Base-by-base conservation (phyloP, 2,329 filamentous ascomycete species). In the Mycocentrospora acerina region DNA sequence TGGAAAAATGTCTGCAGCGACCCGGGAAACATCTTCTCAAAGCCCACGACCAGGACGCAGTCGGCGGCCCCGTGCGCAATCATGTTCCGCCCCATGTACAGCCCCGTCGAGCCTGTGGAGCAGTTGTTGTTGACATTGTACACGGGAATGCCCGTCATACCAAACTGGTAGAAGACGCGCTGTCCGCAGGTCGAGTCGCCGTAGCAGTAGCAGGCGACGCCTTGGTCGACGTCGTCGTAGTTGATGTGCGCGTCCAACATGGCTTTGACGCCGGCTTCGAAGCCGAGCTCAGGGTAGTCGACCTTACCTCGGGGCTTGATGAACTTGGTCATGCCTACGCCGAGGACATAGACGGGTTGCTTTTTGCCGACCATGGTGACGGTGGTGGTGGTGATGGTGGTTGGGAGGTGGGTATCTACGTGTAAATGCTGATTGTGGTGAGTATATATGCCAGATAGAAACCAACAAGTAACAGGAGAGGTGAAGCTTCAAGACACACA, bases 61-160 rank as follows among this genome's bases (percentile, higher is more conserved):
- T 95, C 88, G 1, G 89, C 87, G 11, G 81, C 87, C 24, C 90
- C 90, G 55, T 87, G 79, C 6, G 82, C 77, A 56, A 96, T 83
- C 66, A 94, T 78, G 36, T 84, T 88, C 24, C 90, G 78, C 2
- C 80, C 93, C 79, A 97, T 85, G 63, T 84, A 83, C 41, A 97
- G 74, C 7, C 91, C 93, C 0, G 91, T 95, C 4, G 85, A 90
- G n/a, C 91, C 93, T 0, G 91, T 97, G 4, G 88, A 88, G 77
- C 91, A 97, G 76, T 96, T 96, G 78, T 97, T 97, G 80, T 96
- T 97, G 63, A 95, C 89, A 63, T 97, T 97, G 77, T 94, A 90
- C 66, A 97, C 89, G 60, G 91, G 91, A 57, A 97, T 96, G 62
- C 86, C 79, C 29, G 90, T 96, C 85, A 97, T 90, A 74, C 91